phyloP scores from a whole-genome alignment of 2,329 filamentous ascomycete genomes.

The Cordyceps javanica region DNA sequence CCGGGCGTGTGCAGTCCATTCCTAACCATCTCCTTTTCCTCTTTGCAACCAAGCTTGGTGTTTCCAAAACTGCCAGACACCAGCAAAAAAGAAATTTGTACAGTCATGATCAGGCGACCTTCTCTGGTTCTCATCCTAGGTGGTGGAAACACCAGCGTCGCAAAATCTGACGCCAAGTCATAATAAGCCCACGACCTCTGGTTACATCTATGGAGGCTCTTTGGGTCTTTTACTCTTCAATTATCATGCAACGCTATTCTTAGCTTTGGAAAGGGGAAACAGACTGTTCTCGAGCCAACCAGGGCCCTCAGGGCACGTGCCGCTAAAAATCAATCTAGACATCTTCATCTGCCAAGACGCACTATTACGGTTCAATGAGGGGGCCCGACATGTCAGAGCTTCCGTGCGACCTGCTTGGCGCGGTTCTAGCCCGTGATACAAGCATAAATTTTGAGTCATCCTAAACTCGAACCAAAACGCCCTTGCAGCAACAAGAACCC shows the following conservation, averaged over 20 bases:
- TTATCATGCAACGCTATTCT: not conserved
- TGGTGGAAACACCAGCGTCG: not conserved
- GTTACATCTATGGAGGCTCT: not conserved
- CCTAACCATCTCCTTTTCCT: too few relatives aligned
- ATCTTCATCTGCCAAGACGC: conserved; percentile 5
- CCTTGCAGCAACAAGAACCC: not conserved
- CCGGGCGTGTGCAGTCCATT: too few relatives aligned
- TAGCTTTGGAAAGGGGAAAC: not conserved
- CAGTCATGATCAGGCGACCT: too few relatives aligned
- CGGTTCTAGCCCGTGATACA: not conserved
- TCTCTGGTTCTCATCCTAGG: not conserved
- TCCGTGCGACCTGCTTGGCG: not conserved
- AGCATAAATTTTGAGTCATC: not conserved
- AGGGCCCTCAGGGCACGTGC: not conserved
- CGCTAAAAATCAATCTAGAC: not conserved
- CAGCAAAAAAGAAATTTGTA: too few relatives aligned
- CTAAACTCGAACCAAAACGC: not conserved
- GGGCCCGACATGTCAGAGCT: not conserved
- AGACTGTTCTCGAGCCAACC: too few relatives aligned
- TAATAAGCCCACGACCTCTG: not conserved
- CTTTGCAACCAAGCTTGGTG: too few relatives aligned
- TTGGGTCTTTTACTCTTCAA: too few relatives aligned
- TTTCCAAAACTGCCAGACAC: too few relatives aligned
- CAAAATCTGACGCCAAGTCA: not conserved
- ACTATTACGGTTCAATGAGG: not conserved